Evolutionary conservation across 2,329 filamentous ascomycete genomes (phyloP).

Genomic region (Neofusicoccum cordaticola): DNA sequence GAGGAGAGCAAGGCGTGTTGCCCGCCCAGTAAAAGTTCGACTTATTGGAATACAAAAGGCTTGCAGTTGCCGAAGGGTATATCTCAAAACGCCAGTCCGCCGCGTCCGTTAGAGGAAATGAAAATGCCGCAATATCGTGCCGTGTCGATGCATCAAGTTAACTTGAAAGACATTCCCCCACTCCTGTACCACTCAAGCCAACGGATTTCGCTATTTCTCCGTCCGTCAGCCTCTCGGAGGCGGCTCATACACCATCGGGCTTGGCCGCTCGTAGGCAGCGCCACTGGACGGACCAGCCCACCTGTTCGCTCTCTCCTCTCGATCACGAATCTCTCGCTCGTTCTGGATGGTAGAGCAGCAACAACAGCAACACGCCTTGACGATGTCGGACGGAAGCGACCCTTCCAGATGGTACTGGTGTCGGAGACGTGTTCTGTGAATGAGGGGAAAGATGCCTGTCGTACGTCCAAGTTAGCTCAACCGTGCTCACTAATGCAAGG

Average conservation of each 20-base stretch:
- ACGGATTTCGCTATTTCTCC: no score
- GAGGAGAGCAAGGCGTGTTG: neutral
- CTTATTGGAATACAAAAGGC: neutral
- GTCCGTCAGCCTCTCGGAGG: neutral
- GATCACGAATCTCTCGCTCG: slow-evolving; percentile 43
- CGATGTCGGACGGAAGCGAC: slow-evolving; percentile 32
- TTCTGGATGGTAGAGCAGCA: slow-evolving; percentile 44
- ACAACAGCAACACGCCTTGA: slow-evolving; percentile 39
- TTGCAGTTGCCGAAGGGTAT: slow-evolving; percentile 6
- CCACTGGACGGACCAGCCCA: slow-evolving; percentile 38
- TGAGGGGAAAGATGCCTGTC: slow-evolving; percentile 33
- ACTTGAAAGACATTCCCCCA: neutral
- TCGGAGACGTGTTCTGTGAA: slow-evolving; percentile 40
- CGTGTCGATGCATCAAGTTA: neutral
- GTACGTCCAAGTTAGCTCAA: neutral
- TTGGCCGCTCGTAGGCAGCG: slow-evolving; percentile 30
- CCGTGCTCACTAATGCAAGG: neutral
- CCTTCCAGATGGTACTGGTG: slow-evolving; percentile 45
- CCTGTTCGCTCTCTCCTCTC: slow-evolving; percentile 41
- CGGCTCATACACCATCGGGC: slow-evolving; percentile 33
- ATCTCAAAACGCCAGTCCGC: slow-evolving; percentile 7
- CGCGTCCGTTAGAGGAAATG: neutral
- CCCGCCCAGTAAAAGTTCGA: neutral
- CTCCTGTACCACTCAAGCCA: neutral
- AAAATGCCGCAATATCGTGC: slow-evolving; percentile 1